These are phyloP conservation scores for Nitzschia sp. DNA, from an alignment of 108 stramenopile species.

Conservation along the genomic window DNA sequence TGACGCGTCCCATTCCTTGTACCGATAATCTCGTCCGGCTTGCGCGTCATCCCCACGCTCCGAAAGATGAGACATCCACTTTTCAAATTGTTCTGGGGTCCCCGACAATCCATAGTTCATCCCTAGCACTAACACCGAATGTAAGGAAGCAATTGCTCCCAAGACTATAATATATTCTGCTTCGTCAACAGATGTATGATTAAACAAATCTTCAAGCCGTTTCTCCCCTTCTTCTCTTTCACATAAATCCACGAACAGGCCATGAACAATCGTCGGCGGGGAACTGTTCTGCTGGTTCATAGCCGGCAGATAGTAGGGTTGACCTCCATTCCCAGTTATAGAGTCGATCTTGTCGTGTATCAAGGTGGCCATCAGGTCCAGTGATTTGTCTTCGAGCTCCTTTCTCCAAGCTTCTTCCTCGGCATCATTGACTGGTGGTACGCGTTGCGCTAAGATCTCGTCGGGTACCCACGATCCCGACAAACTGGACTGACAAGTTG, in stretches of 20 bases:
- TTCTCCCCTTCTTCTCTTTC: conserved; percentile 38
- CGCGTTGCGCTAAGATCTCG: not conserved
- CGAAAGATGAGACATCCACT: conserved; percentile 57
- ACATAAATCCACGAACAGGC: conserved; percentile 56
- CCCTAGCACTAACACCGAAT: conserved; percentile 63
- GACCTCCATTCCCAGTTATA: not conserved
- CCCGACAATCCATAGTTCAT: conserved; percentile 68
- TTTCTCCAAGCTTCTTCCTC: not conserved
- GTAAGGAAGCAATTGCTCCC: conserved; percentile 53
- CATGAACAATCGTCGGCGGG: conserved; percentile 5
- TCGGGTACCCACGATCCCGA: not conserved
- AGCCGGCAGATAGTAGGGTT: not conserved
- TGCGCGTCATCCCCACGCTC: not conserved
- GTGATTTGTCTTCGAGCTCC: not conserved
- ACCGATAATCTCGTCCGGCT: too few relatives aligned
- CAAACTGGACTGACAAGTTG: too few relatives aligned
- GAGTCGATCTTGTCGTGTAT: not conserved
- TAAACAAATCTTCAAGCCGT: conserved; percentile 51
- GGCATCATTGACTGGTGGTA: too few relatives aligned
- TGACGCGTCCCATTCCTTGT: conserved; percentile 5
- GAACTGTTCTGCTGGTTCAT: not conserved
- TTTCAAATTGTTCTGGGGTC: conserved; percentile 40
- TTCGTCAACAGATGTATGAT: conserved; percentile 1
- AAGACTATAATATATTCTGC: conserved; percentile 28
- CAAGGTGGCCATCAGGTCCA: not conserved